A percentile compares a stretch with the other conserved stretches of the same genome.
Evolutionary conservation across 192 early-diverging fungal genomes (phyloP).

Genomic region (Podila clonocystis): DNA sequence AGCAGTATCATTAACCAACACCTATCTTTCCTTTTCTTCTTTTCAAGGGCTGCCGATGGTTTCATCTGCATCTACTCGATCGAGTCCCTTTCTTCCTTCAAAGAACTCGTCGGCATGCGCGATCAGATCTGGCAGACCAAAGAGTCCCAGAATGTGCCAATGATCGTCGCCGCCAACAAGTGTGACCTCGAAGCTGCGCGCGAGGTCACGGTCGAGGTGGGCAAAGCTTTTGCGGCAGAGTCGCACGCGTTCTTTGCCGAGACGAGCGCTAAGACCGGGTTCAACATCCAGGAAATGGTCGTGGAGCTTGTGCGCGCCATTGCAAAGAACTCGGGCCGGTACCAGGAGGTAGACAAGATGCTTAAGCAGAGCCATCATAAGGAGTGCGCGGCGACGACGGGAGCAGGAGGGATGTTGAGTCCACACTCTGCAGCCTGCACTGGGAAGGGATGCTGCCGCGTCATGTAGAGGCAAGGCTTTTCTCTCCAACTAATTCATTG

Average conservation of each 20-base stretch:
- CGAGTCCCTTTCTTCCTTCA: conserved; percentile 76
- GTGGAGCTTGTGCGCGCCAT: conserved; percentile 30
- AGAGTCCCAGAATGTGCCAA: conserved; percentile 77
- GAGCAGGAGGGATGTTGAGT: no score
- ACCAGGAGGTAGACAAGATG: background rate
- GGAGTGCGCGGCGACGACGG: no score
- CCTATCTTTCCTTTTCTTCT: conserved; percentile 23
- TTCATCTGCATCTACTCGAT: conserved; percentile 89
- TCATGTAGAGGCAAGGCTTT: background rate
- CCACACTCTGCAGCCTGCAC: background rate
- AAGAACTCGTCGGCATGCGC: conserved; percentile 78
- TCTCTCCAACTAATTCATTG: background rate
- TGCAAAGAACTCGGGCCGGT: conserved; percentile 1
- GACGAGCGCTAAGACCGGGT: conserved; percentile 53
- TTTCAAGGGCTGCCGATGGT: conserved; percentile 84
- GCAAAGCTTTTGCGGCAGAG: conserved; percentile 59
- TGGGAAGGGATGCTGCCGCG: background rate
- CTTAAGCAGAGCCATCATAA: background rate
- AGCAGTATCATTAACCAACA: background rate
- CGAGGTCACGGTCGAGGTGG: conserved; percentile 63
- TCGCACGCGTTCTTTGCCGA: conserved; percentile 74
- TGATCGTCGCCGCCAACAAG: conserved; percentile 91
- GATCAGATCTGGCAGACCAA: conserved; percentile 85
- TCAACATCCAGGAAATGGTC: conserved; percentile 34
- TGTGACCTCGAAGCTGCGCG: conserved; percentile 78